phyloP scores from a whole-genome alignment of 495 filamentous ascomycete genomes.

The Aspergillus panamensis region DNA sequence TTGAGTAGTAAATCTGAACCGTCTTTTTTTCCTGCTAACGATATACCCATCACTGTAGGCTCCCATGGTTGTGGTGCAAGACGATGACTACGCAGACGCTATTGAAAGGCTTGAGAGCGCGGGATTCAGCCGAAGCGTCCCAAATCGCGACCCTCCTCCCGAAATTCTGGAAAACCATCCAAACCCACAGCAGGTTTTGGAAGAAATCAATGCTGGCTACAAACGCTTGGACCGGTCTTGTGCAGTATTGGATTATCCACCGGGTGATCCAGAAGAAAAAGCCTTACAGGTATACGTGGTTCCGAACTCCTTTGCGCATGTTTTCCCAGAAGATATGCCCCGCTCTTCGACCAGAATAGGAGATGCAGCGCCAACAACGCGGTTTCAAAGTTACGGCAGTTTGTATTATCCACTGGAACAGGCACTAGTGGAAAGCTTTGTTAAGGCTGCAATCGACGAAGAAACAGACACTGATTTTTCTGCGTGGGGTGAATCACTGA shows the following conservation, averaged over 20 bases:
- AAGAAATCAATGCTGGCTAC: constrained; percentile 22
- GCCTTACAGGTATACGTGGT: constrained; percentile 19
- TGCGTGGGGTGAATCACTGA: constrained; percentile 6
- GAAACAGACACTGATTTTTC: constrained; percentile 7
- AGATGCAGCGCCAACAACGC: constrained; percentile 10
- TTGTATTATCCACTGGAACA: constrained; percentile 18
- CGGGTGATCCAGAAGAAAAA: constrained; percentile 13
- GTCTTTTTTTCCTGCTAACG: constrained; percentile 10
- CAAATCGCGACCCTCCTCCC: constrained; percentile 21
- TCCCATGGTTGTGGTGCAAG: constrained; percentile 25
- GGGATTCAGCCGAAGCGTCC: constrained; percentile 18
- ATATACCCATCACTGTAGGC: constrained; percentile 13
- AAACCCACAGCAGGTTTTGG: constrained; percentile 20
- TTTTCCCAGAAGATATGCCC: constrained; percentile 9
- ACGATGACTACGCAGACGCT: constrained; percentile 21
- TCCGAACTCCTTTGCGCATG: constrained; percentile 21
- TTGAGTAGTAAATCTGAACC: constrained; percentile 6
- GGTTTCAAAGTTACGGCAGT: constrained; percentile 17
- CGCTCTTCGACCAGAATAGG: background rate
- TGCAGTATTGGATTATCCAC: constrained; percentile 23
- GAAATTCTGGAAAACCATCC: constrained; percentile 20
- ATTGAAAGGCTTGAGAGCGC: constrained; percentile 22
- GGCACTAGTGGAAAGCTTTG: constrained; percentile 17
- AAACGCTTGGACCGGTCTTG: constrained; percentile 21
- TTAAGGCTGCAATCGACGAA: constrained; percentile 9